Base-by-base conservation (phyloP, 2,329 filamentous ascomycete species). In the Alternaria rosae region DNA sequence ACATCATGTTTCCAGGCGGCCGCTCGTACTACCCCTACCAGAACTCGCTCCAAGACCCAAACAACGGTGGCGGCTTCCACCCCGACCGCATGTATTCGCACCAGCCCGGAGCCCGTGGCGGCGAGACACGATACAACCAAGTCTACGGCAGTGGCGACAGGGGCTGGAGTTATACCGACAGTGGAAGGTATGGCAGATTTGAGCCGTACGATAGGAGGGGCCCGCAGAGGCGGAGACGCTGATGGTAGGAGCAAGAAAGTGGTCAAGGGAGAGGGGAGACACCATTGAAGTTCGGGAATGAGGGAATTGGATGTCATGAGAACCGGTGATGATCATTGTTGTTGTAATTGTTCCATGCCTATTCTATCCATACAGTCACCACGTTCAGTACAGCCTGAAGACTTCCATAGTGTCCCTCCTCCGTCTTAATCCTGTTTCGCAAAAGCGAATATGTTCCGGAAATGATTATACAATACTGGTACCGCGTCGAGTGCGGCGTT, bases 371-470 rank as follows among this genome's bases (percentile, higher is more conserved):
- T 38, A 51, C 47, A 51, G 15, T 51, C 47, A 25, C 47, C n/a
- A 7, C 17, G 13, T 15, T 6, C 13, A 47, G 17, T 17, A 5
- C 5, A 20, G 3, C 21, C 17, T 55, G 23, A 20, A 26, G 5
- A 17, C 2, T 8, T 11, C 25, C 28, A 6, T n/a, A 7, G 10
- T 42, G 11, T n/a, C 7, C 17, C 20, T 13, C 15, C 20, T 6
- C 5, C 15, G 10, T 9, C 25, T 53, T 20, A 67, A 5, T 51
- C 54, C 41, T 55, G 54, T 28, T 57, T 59, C 12, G 57, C 65
- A 21, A 68, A 66, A 25, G 51, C 56, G 20, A 59, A 59, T n/a
- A 68, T 53, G 48, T 61, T 32, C 7, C 61, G 54, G 20, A 64
- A 64, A 17, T 64, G 58, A 6, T 26, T 30, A 7, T 61, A 64